These are phyloP conservation scores for Stenogyne calaminthoides DNA, from an alignment of 305 asterid species.

Conservation along the genomic window DNA sequence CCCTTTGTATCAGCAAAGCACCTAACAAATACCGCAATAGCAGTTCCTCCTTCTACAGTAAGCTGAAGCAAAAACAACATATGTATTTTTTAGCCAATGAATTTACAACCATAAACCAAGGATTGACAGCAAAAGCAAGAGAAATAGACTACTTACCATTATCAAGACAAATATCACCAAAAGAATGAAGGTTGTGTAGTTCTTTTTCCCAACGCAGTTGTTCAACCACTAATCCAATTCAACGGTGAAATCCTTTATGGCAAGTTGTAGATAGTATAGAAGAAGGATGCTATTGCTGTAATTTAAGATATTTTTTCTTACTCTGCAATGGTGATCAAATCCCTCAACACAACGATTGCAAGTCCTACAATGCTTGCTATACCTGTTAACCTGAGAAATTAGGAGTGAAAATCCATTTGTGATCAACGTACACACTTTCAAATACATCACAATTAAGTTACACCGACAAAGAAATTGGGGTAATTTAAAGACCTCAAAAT, in stretches of 20 bases:
- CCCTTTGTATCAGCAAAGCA: constrained; percentile 83
- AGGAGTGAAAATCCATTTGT: not conserved
- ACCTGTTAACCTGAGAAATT: constrained; percentile 71
- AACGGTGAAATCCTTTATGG: constrained; percentile 12
- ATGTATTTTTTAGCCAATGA: not conserved
- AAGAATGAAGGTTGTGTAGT: constrained; percentile 90
- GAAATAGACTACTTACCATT: constrained; percentile 59
- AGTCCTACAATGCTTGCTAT: constrained; percentile 96
- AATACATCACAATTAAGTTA: not conserved
- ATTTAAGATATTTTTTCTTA: constrained; percentile 34
- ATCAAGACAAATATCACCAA: constrained; percentile 73
- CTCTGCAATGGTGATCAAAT: constrained; percentile 99
- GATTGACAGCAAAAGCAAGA: not conserved
- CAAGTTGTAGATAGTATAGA: constrained; percentile 1
- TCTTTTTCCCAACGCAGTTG: constrained; percentile 96
- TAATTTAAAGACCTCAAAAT: constrained; percentile 60
- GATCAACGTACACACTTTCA: not conserved
- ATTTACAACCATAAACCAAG: not conserved
- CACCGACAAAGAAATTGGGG: not conserved
- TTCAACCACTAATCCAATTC: constrained; percentile 79
- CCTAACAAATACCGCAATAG: constrained; percentile 83
- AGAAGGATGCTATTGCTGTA: constrained; percentile 13
- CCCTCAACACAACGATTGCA: constrained; percentile 98
- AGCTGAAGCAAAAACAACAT: constrained; percentile 54
- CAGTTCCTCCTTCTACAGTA: constrained; percentile 79